Evolutionary conservation across 2,329 filamentous ascomycete species (phyloP), one percentile per base, ranked within the genome.

Genomic region (Alternaria solani): DNA sequence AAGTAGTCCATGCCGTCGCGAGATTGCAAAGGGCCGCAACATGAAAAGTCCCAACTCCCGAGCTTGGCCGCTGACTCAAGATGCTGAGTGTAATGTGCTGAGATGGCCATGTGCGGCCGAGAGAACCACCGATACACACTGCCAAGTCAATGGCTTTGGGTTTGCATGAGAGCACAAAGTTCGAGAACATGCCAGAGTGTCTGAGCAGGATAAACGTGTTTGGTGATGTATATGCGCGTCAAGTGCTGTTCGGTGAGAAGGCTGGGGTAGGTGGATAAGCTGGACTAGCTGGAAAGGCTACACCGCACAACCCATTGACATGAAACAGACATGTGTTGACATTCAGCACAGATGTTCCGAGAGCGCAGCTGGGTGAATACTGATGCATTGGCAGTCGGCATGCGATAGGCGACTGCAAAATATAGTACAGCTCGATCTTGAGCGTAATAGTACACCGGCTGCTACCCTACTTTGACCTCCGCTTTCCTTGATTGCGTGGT

Each of bases 401-500:
- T 9, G 49, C 26, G 42, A 58, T 32, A 41, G 64, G 42, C 52
- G 25, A 51, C 39, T 52, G 23, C 26, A 52, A 20, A n/a, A 55
- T 48, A 69, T 67, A 54, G 51, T 72, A 75, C 69, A 74, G 32
- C 54, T 62, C 55, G 46, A 53, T 60, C 42, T 49, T 28, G 39
- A 34, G 39, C 26, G 23, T 36, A 52, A 52, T 59, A 46, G 66
- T 51, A 67, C 39, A 60, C 65, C 52, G 54, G 65, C 23, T 28
- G 49, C 47, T 69, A 68, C 59, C 49, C 53, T 73, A 78, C 66
- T 69, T 77, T 41, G 76, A 69, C 71, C 85, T 82, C 75, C 94
- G 88, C 85, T 94, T 96, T 80, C 94, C 94, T 81, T 96, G 91
- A 83, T 97, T 98, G 74, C 95, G 89, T 57, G 87, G 86, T 72